phyloP scores from a whole-genome alignment of 2,329 filamentous ascomycete genomes.

The Rhynchosporium graminicola region DNA sequence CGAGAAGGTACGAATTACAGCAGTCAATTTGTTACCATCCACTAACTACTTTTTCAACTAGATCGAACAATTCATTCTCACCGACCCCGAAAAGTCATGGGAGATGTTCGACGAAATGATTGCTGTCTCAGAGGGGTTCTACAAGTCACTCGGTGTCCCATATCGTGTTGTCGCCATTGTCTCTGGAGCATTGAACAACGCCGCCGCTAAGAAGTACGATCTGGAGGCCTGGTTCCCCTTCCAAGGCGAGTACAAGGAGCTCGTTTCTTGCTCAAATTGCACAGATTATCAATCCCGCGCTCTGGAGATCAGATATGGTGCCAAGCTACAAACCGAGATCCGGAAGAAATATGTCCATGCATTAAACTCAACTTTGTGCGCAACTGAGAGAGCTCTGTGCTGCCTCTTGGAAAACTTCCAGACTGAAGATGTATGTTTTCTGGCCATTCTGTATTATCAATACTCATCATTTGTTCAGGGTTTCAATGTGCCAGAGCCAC shows the following conservation, averaged over 20 bases:
- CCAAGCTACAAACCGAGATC: slow-evolving; percentile 80
- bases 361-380: slow-evolving; percentile 85
- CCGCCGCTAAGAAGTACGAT: slow-evolving; percentile 89
- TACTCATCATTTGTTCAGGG: slow-evolving; percentile 52
- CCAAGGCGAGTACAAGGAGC: slow-evolving; percentile 97
- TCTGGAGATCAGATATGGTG: slow-evolving; percentile 87
- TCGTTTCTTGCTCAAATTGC: slow-evolving; percentile 97
- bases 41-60: slow-evolving; percentile 39
- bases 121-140: slow-evolving; percentile 86
- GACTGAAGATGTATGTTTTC: slow-evolving; percentile 70
- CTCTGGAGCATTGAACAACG: slow-evolving; percentile 92
- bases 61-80: slow-evolving; percentile 78
- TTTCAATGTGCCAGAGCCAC: slow-evolving; percentile 75
- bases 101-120: slow-evolving; percentile 95
- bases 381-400: slow-evolving; percentile 89
- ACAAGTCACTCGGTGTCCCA: slow-evolving; percentile 83
- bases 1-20: slow-evolving; percentile 66
- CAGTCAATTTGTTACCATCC: background rate
- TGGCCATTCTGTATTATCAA: background rate
- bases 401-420: slow-evolving; percentile 98
- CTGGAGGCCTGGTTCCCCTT: slow-evolving; percentile 96
- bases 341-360: slow-evolving; percentile 95
- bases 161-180: slow-evolving; percentile 94
- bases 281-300: slow-evolving; percentile 96
- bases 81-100: slow-evolving; percentile 89